A percentile compares a stretch with the other conserved stretches of the same genome.
Evolutionary conservation across 202 grass and related monocot genomes (phyloP).

Genomic region (Digitaria exilis): DNA sequence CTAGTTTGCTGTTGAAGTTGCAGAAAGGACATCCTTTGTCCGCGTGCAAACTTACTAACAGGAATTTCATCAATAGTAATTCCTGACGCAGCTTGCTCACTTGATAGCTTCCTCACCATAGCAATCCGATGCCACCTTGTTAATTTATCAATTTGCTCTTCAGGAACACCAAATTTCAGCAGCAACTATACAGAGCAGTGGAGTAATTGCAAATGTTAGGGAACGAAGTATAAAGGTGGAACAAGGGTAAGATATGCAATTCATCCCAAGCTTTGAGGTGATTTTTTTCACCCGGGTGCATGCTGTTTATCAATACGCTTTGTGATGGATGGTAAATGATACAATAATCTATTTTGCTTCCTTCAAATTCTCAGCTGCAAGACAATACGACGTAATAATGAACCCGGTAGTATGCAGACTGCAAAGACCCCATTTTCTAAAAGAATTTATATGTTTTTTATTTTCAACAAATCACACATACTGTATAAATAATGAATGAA

Average conservation of each 20-base stretch:
- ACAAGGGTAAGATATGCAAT: not conserved
- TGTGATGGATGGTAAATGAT: not conserved
- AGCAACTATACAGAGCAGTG: conserved; percentile 60
- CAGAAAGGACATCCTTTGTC: conserved; percentile 89
- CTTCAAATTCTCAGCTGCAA: not conserved
- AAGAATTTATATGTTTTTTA: not conserved
- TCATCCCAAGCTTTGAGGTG: not conserved
- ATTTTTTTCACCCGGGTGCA: not conserved
- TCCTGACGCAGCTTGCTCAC: conserved; percentile 77
- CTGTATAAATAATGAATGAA: not conserved
- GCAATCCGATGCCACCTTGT: conserved; percentile 92
- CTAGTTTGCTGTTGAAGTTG: conserved; percentile 91
- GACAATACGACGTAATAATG: not conserved
- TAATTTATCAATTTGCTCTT: conserved; percentile 88
- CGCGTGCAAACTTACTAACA: conserved; percentile 88
- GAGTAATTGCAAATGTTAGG: conserved; percentile 8
- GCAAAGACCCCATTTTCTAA: not conserved
- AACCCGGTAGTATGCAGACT: not conserved
- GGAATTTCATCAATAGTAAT: conserved; percentile 77
- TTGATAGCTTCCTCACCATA: conserved; percentile 86
- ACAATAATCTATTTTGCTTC: not conserved
- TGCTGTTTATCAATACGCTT: not conserved
- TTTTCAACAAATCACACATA: not conserved
- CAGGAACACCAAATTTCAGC: conserved; percentile 80
- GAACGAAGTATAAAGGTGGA: not conserved